phyloP scores from a whole-genome alignment of 371 early-diverging fungal genomes.

The Vavraia culicis region DNA sequence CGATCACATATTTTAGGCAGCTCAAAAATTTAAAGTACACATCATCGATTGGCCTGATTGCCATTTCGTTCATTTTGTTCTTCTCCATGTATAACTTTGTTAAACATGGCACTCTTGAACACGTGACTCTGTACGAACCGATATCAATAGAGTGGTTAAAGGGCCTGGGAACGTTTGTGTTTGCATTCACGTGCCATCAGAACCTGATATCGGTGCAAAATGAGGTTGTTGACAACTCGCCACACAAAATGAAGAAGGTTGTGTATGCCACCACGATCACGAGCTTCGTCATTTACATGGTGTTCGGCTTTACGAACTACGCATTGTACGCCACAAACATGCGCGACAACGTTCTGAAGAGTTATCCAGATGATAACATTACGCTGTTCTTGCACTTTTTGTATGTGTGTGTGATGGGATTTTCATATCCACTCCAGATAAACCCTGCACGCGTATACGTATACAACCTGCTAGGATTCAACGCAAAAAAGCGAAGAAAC shows the following conservation, averaged over 20 bases:
- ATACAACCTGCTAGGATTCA: constrained; percentile 50
- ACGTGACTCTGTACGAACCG: no score
- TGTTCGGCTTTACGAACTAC: constrained; percentile 71
- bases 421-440: constrained; percentile 82
- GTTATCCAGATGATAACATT: constrained; percentile 34
- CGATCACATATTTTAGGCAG: constrained; percentile 46
- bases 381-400: constrained; percentile 54
- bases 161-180: constrained; percentile 79
- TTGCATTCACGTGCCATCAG: constrained; percentile 91
- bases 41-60: constrained; percentile 61
- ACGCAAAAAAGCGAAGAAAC: constrained; percentile 3
- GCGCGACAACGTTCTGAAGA: constrained; percentile 58
- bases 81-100: constrained; percentile 56
- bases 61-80: constrained; percentile 62
- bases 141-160: constrained; percentile 51
- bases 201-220: constrained; percentile 47
- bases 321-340: constrained; percentile 69
- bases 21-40: constrained; percentile 81
- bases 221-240: constrained; percentile 32
- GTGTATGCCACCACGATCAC: constrained; percentile 48
- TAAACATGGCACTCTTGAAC: no score
- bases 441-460: constrained; percentile 76
- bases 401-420: constrained; percentile 64
- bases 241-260: constrained; percentile 20
- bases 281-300: constrained; percentile 58